Evolutionary conservation across 1,284 basidiomycete species (phyloP).

Genomic region (Termitomyces sp.): DNA sequence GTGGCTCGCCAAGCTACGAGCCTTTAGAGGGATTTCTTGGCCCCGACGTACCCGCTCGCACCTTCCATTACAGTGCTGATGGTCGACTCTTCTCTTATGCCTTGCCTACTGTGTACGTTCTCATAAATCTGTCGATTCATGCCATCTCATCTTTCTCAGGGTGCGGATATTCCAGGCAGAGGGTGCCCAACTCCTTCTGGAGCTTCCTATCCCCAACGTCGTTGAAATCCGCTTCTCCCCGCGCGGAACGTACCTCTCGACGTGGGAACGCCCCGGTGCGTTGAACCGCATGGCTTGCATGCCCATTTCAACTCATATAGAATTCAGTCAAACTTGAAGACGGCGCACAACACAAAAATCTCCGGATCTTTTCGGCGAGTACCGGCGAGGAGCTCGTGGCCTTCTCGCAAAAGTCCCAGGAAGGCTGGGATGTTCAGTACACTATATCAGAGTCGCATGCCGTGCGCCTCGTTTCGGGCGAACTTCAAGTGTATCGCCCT

Average conservation of each 20-base stretch:
- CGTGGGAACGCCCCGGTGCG: constrained; percentile 85
- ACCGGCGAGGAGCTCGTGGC: constrained; percentile 78
- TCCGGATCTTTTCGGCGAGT: constrained; percentile 77
- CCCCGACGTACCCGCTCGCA: constrained; percentile 68
- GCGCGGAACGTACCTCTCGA: constrained; percentile 86
- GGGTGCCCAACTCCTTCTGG: constrained; percentile 64
- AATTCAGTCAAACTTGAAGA: constrained; percentile 70
- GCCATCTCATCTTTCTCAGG: constrained; percentile 31
- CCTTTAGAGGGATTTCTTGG: constrained; percentile 62
- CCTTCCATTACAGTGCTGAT: constrained; percentile 82
- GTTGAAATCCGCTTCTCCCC: constrained; percentile 90
- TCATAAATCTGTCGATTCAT: constrained; percentile 13
- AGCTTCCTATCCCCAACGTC: constrained; percentile 68
- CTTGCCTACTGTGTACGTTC: constrained; percentile 63
- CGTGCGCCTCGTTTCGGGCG: constrained; percentile 75
- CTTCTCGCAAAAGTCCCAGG: constrained; percentile 81
- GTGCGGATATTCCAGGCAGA: constrained; percentile 77
- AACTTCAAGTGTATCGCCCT: constrained; percentile 86
- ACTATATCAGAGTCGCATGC: constrained; percentile 89
- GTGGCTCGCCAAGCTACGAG: constrained; percentile 75
- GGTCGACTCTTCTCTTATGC: constrained; percentile 86
- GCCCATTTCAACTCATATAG: constrained; percentile 1
- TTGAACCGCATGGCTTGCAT: constrained; percentile 15
- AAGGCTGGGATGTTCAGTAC: constrained; percentile 88
- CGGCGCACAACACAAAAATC: constrained; percentile 81